Conservation (phyloP, 2,329 filamentous ascomycete genomes). For the Trichoderma endophyticum region DNA sequence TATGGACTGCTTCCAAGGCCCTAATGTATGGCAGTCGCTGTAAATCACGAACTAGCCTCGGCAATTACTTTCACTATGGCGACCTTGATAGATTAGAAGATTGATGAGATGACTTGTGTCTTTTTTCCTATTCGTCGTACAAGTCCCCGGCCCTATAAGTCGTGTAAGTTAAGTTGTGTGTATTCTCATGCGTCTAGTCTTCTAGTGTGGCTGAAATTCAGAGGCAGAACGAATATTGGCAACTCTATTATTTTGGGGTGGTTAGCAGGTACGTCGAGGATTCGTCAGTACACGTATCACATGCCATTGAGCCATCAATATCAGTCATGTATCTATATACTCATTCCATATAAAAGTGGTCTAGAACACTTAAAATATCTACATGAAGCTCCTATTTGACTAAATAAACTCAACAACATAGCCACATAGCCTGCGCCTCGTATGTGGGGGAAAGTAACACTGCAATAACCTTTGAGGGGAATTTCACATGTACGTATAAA, state of each 20-base stretch:
- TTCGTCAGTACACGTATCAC: background rate
- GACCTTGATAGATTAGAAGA: background rate
- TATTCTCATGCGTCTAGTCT: background rate
- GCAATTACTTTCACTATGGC: background rate
- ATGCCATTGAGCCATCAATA: background rate
- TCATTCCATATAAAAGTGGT: background rate
- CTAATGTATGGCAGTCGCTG: background rate
- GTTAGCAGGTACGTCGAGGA: background rate
- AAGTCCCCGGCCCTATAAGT: background rate
- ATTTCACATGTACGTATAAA: background rate
- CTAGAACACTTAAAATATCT: background rate
- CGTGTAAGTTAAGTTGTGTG: background rate
- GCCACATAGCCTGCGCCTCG: background rate
- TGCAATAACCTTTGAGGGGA: background rate
- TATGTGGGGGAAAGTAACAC: background rate
- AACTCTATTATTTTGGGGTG: background rate
- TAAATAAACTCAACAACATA: background rate
- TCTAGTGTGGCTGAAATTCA: background rate
- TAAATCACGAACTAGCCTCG: background rate
- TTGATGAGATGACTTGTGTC: background rate
- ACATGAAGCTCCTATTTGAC: background rate
- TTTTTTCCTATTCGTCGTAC: background rate
- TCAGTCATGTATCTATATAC: background rate
- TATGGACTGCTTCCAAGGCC: background rate
- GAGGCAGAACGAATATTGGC: background rate